phyloP scores from a whole-genome alignment of 768 basidiomycete genomes.

The Leucosporidium yakuticum region DNA sequence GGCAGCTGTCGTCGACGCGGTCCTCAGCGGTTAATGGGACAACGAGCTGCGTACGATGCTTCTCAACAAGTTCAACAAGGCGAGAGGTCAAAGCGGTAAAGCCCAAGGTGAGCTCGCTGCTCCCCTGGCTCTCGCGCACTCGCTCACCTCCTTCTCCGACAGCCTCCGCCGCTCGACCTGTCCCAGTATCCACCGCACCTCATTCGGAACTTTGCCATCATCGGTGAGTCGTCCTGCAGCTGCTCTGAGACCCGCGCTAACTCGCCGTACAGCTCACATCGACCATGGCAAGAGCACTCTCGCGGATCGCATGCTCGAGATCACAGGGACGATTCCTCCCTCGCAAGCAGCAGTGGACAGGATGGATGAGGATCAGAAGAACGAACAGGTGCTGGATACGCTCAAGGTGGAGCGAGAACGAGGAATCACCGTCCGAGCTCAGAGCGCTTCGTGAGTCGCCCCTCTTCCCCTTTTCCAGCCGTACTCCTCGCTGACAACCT shows the following conservation, averaged over 20 bases:
- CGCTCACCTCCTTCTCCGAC: too few relatives aligned
- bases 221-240: slow-evolving; percentile 50
- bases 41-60: too few relatives aligned
- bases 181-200: too few relatives aligned
- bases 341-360: slow-evolving; percentile 34
- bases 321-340: slow-evolving; percentile 71
- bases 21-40: too few relatives aligned
- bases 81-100: too few relatives aligned
- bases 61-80: too few relatives aligned
- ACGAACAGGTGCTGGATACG: slow-evolving; percentile 83
- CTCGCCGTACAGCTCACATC: slow-evolving; percentile 4
- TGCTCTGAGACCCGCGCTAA: neutral
- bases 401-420: slow-evolving; percentile 95
- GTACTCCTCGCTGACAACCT: neutral
- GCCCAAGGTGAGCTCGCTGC: too few relatives aligned
- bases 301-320: slow-evolving; percentile 49
- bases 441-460: slow-evolving; percentile 67
- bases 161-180: too few relatives aligned
- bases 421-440: slow-evolving; percentile 96
- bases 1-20: too few relatives aligned
- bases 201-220: slow-evolving; percentile 77
- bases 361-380: slow-evolving; percentile 58
- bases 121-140: too few relatives aligned
- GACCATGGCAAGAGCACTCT: slow-evolving; percentile 82
- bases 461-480: neutral